phyloP scores from a whole-genome alignment of 805 yeast species.

The Pichia kluyveri region DNA sequence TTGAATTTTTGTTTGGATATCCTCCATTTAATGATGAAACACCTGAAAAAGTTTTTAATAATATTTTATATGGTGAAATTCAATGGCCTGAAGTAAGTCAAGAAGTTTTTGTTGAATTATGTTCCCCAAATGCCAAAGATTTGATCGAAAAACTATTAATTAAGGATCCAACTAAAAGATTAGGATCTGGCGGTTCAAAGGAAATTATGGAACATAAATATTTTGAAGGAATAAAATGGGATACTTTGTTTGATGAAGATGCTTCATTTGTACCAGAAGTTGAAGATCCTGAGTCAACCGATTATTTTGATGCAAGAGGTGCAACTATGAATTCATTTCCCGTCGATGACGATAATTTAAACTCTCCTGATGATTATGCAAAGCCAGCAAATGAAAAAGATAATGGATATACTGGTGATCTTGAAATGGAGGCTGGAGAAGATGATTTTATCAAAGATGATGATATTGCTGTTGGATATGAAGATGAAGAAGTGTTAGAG shows the following conservation, averaged over 20 bases:
- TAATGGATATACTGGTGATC: slow-evolving; percentile 5
- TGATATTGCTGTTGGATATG: slow-evolving; percentile 17
- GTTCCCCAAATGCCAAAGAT: slow-evolving; percentile 65
- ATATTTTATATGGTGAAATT: slow-evolving; percentile 63
- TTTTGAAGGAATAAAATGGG: slow-evolving; percentile 71
- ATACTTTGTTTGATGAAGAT: slow-evolving; percentile 52
- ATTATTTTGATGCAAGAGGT: slow-evolving; percentile 86
- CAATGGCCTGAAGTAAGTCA: slow-evolving; percentile 73
- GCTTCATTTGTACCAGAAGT: slow-evolving; percentile 78
- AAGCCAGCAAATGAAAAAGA: neutral
- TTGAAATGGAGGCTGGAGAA: slow-evolving; percentile 23
- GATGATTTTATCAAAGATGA: slow-evolving; percentile 20
- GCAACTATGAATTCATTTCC: slow-evolving; percentile 65
- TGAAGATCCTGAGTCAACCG: slow-evolving; percentile 79
- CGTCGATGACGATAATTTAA: slow-evolving; percentile 7
- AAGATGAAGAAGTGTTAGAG: neutral
- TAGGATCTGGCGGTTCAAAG: slow-evolving; percentile 71
- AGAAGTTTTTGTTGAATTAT: slow-evolving; percentile 42
- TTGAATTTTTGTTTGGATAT: slow-evolving; percentile 85
- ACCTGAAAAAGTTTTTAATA: slow-evolving; percentile 74
- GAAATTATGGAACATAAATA: slow-evolving; percentile 78
- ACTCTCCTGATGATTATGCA: neutral
- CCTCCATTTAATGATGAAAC: slow-evolving; percentile 89
- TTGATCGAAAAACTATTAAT: slow-evolving; percentile 55
- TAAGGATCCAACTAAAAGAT: slow-evolving; percentile 54